These are phyloP conservation scores for Eucalyptus caleyi DNA, from an alignment of 345 rosid genomes.

Conservation along the genomic window DNA sequence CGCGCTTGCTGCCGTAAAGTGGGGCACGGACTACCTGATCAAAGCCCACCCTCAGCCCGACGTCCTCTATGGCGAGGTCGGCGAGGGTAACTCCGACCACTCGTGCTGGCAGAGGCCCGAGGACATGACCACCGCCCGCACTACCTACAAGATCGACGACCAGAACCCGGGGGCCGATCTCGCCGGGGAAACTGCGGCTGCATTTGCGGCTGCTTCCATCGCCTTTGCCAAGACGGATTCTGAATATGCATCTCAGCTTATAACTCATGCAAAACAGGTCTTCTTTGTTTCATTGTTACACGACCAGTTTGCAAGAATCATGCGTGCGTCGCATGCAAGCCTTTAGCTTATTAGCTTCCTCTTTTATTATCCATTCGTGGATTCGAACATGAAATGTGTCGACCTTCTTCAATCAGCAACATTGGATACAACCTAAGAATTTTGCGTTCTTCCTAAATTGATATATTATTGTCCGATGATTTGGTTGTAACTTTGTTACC, in stretches of 20 bases:
- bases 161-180: conserved; percentile 62
- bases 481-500: neutral
- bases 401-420: neutral
- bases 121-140: conserved; percentile 61
- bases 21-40: conserved; percentile 71
- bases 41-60: conserved; percentile 45
- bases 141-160: conserved; percentile 16
- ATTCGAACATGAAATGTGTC: neutral
- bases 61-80: conserved; percentile 46
- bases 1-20: conserved; percentile 32
- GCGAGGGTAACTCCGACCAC: conserved; percentile 45
- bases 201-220: conserved; percentile 59
- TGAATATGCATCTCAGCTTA: conserved; percentile 24
- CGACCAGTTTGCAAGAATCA: neutral
- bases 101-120: conserved; percentile 66
- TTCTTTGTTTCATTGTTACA: neutral
- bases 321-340: neutral
- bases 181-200: conserved; percentile 59
- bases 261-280: conserved; percentile 30
- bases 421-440: neutral
- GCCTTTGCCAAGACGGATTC: conserved; percentile 18
- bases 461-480: neutral
- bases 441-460: too few species aligned
- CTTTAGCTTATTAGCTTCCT: neutral
- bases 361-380: neutral